Base-by-base conservation (phyloP, 805 yeast species). In the Scheffersomyces spartinae region DNA sequence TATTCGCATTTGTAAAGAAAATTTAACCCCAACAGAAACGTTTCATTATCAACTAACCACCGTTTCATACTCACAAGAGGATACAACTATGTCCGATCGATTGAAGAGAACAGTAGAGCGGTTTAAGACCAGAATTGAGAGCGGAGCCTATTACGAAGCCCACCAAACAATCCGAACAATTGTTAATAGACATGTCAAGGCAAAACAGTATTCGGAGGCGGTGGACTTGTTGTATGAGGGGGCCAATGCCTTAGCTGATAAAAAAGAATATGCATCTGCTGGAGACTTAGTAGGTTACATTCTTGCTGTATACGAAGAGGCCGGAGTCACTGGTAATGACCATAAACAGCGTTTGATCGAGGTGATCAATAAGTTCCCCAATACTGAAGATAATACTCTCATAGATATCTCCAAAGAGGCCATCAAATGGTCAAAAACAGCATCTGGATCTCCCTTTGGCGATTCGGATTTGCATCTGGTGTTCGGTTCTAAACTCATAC, bases 121-220 rank as follows among this genome's bases (percentile, higher is more conserved):
- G n/a, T n/a, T n/a, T n/a, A n/a, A n/a, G n/a, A n/a, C n/a, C n/a
- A 75, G 80, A 40, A 77, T 88, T 35, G 69, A 66, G 26, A 66
- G 66, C 25, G 83, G 82, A 3, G 80, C 85, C 28, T 84, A 66
- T 55, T 88, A 88, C 47, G 98, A 91, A 47, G 97, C 97, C 0
- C 95, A 88, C 48, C 97, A 91, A 51, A 86, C 95, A 0, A 64
- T 91, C 26, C 64, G 95, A 43, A 84, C 97, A 5, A 80, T 88
- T 27, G 81, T 82, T 21, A 85, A 85, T 38, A 65, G 98, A 45
- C 79, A 81, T 43, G 77, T 80, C 21, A 71, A 81, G 35, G 46
- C 74, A 13, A 71, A 72, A 32, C 71, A 77, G 31, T 82, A 67
- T 46, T 56, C 52, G 3, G 76, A 78, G 20, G 94, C 96, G 7